Conservation (phyloP, 495 filamentous ascomycete species). For the Hypomontagnella monticulosa region DNA sequence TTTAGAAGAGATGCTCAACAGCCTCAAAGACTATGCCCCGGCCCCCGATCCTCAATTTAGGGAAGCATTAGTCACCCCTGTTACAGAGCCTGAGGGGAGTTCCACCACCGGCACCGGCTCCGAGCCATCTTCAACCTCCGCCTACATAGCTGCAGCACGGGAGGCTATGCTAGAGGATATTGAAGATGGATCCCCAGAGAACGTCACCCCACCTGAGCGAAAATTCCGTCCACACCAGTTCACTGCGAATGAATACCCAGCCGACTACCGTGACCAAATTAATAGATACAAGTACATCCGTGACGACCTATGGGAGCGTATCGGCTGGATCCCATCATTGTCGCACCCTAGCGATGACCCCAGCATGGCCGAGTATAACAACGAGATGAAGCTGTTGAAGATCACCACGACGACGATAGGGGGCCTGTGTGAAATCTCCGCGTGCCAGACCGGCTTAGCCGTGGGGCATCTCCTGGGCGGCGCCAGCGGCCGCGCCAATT, state of each 20-base stretch:
- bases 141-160: too few relatives aligned
- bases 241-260: background rate
- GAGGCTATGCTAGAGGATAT: too few relatives aligned
- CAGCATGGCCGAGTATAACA: background rate
- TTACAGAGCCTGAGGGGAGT: too few relatives aligned
- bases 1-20: slow-evolving; percentile 3
- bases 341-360: background rate
- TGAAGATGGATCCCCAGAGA: too few relatives aligned
- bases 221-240: slow-evolving; percentile 29
- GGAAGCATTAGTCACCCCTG: background rate
- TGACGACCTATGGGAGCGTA: slow-evolving; percentile 6
- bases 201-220: too few relatives aligned
- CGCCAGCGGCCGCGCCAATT: slow-evolving; percentile 14
- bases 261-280: slow-evolving; percentile 1
- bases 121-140: too few relatives aligned
- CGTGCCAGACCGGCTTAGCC: slow-evolving; percentile 13
- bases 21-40: background rate
- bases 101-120: too few relatives aligned
- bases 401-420: background rate
- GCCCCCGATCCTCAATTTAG: background rate
- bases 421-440: slow-evolving; percentile 14
- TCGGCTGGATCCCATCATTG: slow-evolving; percentile 21
- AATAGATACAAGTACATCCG: background rate
- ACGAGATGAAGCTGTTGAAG: background rate
- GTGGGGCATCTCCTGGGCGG: slow-evolving; percentile 13